Percentiles rank a stretch among this genome's conserved stretches.
Conservation (phyloP, 768 basidiomycete species). For the Agrocybe praecox region DNA sequence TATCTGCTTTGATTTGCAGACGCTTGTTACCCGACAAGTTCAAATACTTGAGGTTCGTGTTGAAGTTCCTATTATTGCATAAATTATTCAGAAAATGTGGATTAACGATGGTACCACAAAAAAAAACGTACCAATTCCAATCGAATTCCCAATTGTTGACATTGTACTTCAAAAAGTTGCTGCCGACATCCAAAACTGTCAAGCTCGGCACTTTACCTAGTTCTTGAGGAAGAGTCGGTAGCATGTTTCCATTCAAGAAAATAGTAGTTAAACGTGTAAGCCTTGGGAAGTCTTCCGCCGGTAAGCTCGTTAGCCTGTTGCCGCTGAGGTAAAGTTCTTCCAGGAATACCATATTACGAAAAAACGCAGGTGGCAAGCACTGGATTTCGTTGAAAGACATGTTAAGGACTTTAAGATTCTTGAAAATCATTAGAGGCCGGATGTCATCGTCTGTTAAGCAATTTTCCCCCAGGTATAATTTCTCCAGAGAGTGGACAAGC, state of each 20-base stretch:
- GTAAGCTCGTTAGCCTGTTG: constrained; percentile 90
- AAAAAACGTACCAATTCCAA: constrained; percentile 88
- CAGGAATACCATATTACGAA: constrained; percentile 68
- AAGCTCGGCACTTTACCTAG: constrained; percentile 80
- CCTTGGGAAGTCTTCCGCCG: constrained; percentile 83
- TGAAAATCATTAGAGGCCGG: constrained; percentile 72
- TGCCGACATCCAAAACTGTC: constrained; percentile 87
- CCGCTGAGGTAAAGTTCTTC: constrained; percentile 93
- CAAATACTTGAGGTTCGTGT: constrained; percentile 88
- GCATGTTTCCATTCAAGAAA: constrained; percentile 91
- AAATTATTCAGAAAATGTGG: background rate
- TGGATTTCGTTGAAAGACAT: constrained; percentile 94
- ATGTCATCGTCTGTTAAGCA: constrained; percentile 79
- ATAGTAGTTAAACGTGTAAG: constrained; percentile 71
- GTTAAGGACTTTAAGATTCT: constrained; percentile 81
- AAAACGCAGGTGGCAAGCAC: constrained; percentile 79
- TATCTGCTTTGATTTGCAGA: constrained; percentile 88
- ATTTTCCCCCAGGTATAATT: constrained; percentile 91
- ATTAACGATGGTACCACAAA: background rate
- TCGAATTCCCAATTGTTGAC: constrained; percentile 99
- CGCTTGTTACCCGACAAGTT: constrained; percentile 97
- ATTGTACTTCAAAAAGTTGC: constrained; percentile 94
- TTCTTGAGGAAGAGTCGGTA: constrained; percentile 92
- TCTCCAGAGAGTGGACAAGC: constrained; percentile 71
- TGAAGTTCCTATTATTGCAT: constrained; percentile 95